Evolutionary conservation across 2,329 filamentous ascomycete species (phyloP).

Genomic region (Plectosphaerella sp.): DNA sequence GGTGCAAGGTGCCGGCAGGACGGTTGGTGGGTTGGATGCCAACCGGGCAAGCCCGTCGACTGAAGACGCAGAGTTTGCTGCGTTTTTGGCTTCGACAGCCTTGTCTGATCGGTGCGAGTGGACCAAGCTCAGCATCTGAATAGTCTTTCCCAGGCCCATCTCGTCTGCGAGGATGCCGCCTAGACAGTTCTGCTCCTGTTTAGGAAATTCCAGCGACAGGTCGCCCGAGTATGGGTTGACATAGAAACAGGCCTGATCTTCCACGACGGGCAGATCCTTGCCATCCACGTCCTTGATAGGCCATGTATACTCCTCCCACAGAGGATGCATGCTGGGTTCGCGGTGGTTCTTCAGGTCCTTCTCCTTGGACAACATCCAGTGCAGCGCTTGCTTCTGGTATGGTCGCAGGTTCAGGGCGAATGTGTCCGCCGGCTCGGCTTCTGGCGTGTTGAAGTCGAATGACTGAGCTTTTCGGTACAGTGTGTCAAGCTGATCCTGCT

Average conservation of each 20-base stretch:
- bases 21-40: constrained; percentile 47
- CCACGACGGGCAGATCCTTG: constrained; percentile 61
- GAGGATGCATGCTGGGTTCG: constrained; percentile 84
- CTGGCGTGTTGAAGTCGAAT: constrained; percentile 90
- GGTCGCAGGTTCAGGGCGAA: constrained; percentile 82
- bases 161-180: constrained; percentile 93
- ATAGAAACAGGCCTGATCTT: constrained; percentile 73
- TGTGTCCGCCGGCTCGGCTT: constrained; percentile 74
- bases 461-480: constrained; percentile 95
- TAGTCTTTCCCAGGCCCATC: constrained; percentile 97
- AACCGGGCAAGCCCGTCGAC: constrained; percentile 61
- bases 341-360: constrained; percentile 68
- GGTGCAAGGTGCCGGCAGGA: constrained; percentile 75
- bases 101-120: constrained; percentile 72
- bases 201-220: constrained; percentile 83
- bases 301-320: constrained; percentile 97
- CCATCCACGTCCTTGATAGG: constrained; percentile 85
- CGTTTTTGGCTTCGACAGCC: constrained; percentile 30
- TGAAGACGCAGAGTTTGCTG: constrained; percentile 23
- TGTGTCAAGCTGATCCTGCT: constrained; percentile 91
- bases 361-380: constrained; percentile 97
- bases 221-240: constrained; percentile 97
- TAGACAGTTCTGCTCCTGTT: constrained; percentile 89
- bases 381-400: constrained; percentile 90
- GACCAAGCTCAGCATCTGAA: constrained; percentile 93